Evolutionary conservation across 1,284 basidiomycete genomes (phyloP), one percentile per base, ranked within the genome.

Genomic region (Naganishia sp.): DNA sequence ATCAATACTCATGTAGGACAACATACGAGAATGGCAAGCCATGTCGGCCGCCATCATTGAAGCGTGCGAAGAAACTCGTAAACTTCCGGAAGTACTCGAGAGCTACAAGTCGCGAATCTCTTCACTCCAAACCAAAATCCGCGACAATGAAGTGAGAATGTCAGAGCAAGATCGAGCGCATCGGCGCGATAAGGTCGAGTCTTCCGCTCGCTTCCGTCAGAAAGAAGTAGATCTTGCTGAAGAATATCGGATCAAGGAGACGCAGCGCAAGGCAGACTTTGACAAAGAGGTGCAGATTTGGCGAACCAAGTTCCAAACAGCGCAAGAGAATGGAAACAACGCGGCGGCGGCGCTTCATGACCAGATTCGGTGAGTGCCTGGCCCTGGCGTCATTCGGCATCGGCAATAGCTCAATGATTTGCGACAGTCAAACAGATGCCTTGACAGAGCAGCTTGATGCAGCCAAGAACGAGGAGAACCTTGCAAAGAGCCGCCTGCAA

Each of bases 11-110:
- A 1, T 18, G 25, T 28, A 61, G 57, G 46, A 61, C 46, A 50
- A 61, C 35, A n/a, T 61, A 47, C 57, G 50, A 51, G 57, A 61
- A 61, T 61, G 57, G 57, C 47, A 50, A 18, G 39, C 47, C 9
- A 10, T 50, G 47, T 61, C 57, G 1, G 57, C 47, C 21, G 57
- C 46, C 39, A 61, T 61, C 47, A 61, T 61, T 18, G 35, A 41
- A 6, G 57, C 57, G 13, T 61, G 57, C 47, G 57, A 61, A 23
- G 28, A 50, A 18, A 61, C 57, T 15, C 47, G 47, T 21, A 51
- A 21, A 18, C 57, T 61, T 15, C 57, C 57, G 23, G 57, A 61
- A 6, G 2, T 50, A 9, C 49, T 61, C n/a, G 57, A 61, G 18
- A 46, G 39, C 47, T 61, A 61, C 35, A 61, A 51, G 35, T 41